Evolutionary conservation across 208 protist species (phyloP).

Genomic region (Leishmania tarentolae): DNA sequence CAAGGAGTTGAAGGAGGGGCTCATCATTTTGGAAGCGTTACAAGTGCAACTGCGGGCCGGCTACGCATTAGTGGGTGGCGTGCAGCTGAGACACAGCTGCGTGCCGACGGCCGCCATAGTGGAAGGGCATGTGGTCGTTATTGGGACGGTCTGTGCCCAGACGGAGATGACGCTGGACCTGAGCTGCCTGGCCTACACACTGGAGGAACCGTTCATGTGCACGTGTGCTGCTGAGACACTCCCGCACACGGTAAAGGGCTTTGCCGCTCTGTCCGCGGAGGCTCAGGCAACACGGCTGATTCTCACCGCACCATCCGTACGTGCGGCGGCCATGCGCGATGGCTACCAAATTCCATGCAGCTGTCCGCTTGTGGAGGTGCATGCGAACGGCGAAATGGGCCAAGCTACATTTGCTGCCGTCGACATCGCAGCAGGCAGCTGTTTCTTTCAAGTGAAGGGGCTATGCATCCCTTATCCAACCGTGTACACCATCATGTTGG

Average conservation of each 20-base stretch:
- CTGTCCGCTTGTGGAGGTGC: constrained; percentile 54
- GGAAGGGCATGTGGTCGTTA: constrained; percentile 55
- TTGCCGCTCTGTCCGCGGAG: constrained; percentile 33
- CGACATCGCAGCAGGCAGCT: constrained; percentile 50
- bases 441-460: constrained; percentile 65
- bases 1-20: constrained; percentile 54
- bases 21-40: constrained; percentile 42
- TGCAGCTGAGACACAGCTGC: constrained; percentile 75
- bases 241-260: constrained; percentile 61
- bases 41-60: constrained; percentile 33
- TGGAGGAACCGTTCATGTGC: constrained; percentile 59
- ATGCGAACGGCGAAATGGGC: constrained; percentile 58
- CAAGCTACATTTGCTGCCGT: constrained; percentile 58
- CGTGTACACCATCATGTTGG: constrained; percentile 70
- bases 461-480: constrained; percentile 72
- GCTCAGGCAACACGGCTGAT: constrained; percentile 49
- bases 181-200: constrained; percentile 59
- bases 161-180: constrained; percentile 79
- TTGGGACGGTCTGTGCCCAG: constrained; percentile 49
- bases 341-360: constrained; percentile 50
- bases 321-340: constrained; percentile 46
- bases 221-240: constrained; percentile 28
- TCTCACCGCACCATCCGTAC: constrained; percentile 49
- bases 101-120: constrained; percentile 63
- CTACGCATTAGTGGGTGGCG: constrained; percentile 44